Evolutionary conservation across 192 early-diverging fungal species (phyloP).

Genomic region (Coemansia sp.): DNA sequence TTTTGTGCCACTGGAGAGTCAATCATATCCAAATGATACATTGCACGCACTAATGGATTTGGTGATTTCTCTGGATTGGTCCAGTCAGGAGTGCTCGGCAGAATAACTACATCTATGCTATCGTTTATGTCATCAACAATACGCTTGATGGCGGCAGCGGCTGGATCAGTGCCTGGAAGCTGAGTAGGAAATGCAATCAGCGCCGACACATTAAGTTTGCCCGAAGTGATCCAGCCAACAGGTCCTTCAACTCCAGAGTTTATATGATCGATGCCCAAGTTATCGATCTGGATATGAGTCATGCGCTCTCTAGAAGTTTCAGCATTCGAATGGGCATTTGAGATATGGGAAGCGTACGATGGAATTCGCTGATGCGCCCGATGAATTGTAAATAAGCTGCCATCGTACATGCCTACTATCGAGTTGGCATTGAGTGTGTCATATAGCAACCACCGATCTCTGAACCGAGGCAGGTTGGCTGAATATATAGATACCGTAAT

Average conservation of each 20-base stretch:
- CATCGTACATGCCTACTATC: slow-evolving; percentile 90
- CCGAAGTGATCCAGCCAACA: slow-evolving; percentile 90
- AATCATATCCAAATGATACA: slow-evolving; percentile 42
- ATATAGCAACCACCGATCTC: slow-evolving; percentile 91
- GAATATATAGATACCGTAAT: slow-evolving; percentile 84
- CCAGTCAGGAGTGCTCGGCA: slow-evolving; percentile 51
- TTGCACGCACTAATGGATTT: slow-evolving; percentile 35
- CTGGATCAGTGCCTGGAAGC: slow-evolving; percentile 33
- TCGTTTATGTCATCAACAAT: slow-evolving; percentile 71
- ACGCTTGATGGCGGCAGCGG: slow-evolving; percentile 56
- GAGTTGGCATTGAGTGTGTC: slow-evolving; percentile 85
- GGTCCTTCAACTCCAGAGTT: slow-evolving; percentile 83
- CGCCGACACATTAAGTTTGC: slow-evolving; percentile 77
- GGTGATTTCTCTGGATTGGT: slow-evolving; percentile 41
- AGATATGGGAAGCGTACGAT: neutral
- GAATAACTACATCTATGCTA: slow-evolving; percentile 59
- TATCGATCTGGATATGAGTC: slow-evolving; percentile 80
- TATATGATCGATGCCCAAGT: slow-evolving; percentile 86
- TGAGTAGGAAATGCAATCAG: slow-evolving; percentile 64
- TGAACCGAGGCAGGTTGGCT: slow-evolving; percentile 74
- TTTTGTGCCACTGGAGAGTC: slow-evolving; percentile 39
- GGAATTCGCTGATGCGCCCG: slow-evolving; percentile 68
- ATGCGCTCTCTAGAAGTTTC: slow-evolving; percentile 9
- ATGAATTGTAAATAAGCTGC: slow-evolving; percentile 91
- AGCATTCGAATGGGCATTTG: neutral